Base-by-base conservation (phyloP, 345 rosid genomes). In the Linum usitatissimum region DNA sequence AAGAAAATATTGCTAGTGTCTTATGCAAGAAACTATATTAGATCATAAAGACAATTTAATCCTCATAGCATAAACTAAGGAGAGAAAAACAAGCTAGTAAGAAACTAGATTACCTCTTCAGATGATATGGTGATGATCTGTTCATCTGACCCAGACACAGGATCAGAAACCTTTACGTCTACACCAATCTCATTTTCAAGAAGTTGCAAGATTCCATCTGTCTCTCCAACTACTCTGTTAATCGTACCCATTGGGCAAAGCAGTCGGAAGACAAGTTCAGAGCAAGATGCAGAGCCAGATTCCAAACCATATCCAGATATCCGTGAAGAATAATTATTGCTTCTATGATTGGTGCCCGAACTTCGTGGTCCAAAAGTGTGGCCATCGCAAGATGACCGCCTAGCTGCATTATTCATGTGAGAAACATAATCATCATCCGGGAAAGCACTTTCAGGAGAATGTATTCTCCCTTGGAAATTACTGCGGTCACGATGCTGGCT, bases 401-500 rank as follows among this genome's bases (percentile, higher is more conserved):
- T 90, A 9, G 81, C 62, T 30, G 78, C 49, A 64, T 71, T 78
- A 75, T 74, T 75, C 68, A 65, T 30, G 20, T 78, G 88, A 45
- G 96, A 91, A 40, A 77, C 62, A 74, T 78, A 87, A 64, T 93
- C 96, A 38, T 94, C 99, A 66, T 84, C 91, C 21, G 91, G 77
- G 38, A 84, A 82, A 65, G 74, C 63, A 12, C 81, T 78, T 48
- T 92, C 98, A 1, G 95, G 96, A 55, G 93, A 88, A 60, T 85
- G 92, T 48, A 67, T 5, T 68, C 93, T 76, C 61, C 95, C 95
- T 66, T 80, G 94, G 65, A 90, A 79, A 75, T 88, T 73, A 81
- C 79, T 79, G 62, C 92, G 89, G 63, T 90, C 96, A 65, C 97
- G 92, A 78, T 90, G 97, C 61, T 94, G 99, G 72, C 99, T 90